Conservation (phyloP, 352 stramenopile genomes). For the Thraustotheca clavata region DNA sequence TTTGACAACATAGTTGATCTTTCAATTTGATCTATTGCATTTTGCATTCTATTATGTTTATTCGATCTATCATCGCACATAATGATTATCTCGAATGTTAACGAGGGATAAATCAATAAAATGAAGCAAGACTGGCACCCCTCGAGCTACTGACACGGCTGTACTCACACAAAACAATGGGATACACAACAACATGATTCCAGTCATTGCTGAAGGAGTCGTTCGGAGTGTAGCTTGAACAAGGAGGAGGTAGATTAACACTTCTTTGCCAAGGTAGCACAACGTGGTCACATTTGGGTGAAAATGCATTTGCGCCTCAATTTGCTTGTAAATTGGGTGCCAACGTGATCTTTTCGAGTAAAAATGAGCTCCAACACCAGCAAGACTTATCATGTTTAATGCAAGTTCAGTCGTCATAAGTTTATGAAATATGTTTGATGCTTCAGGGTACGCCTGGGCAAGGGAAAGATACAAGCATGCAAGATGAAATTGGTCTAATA, state of each 20-base stretch:
- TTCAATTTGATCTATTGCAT: too few species aligned
- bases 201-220: neutral
- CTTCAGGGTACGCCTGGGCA: constrained; percentile 39
- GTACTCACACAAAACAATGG: constrained; percentile 1
- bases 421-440: constrained; percentile 31
- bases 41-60: neutral
- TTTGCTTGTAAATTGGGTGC: constrained; percentile 53
- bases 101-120: neutral
- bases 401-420: constrained; percentile 51
- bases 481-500: constrained; percentile 56
- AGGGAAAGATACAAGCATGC: constrained; percentile 53
- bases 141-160: neutral
- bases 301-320: constrained; percentile 45
- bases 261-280: constrained; percentile 48
- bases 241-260: constrained; percentile 52
- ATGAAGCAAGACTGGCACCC: constrained; percentile 1
- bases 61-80: neutral
- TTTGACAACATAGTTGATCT: too few species aligned
- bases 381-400: constrained; percentile 43
- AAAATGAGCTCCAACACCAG: constrained; percentile 44
- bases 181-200: constrained; percentile 1
- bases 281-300: constrained; percentile 33
- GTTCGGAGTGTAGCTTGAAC: constrained; percentile 19
- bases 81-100: neutral
- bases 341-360: constrained; percentile 48